Base-by-base conservation (phyloP, 148 eudicot genomes). In the Fagopyrum homotropicum region DNA sequence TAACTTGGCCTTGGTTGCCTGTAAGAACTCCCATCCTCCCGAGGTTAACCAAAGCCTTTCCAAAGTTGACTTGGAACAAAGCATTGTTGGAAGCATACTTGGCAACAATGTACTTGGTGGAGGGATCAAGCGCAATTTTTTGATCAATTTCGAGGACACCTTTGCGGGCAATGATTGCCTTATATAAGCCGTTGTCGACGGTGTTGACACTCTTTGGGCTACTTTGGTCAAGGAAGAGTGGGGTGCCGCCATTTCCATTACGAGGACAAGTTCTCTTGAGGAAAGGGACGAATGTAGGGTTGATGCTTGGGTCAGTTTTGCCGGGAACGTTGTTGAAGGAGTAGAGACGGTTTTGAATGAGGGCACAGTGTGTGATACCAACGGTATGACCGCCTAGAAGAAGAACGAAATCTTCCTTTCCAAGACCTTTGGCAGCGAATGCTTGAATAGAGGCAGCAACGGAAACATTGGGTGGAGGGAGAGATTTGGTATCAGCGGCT, bases 221-320 rank as follows among this genome's bases (percentile, higher is more conserved):
- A 22, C 56, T 52, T 66, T 86, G 89, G 56, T 85, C 87, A 3
- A 90, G 86, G 79, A 82, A 77, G 4, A 75, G 85, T 5, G 81
- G 26, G 75, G 79, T 86, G 11, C 16, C 56, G 0, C 56, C 56
- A 14, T n/a, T 10, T 52, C 56, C 56, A 10, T 14, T 52, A 10
- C 56, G 56, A 52, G 56, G 56, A 12, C 56, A 52, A 1, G 15
- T 5, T 14, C 56, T 52, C 56, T 52, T 52, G 4, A 52, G 56
- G 56, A 52, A 52, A 11, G 56, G 56, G 16, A 52, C n/a, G 16
- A 52, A n/a, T 1, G 56, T 11, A 52, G 26, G 26, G 26, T 22
- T 22, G 26, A 22, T 22, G 26, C 26, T 22, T 22, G 26, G 26
- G 26, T 22, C 56, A 11, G 56, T 52, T 14, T n/a, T 52, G 11